A percentile compares a stretch with the other conserved stretches of the same genome.
Evolutionary conservation across 2,329 filamentous ascomycete genomes (phyloP).

Genomic region (Pseudogymnoascus sp.): DNA sequence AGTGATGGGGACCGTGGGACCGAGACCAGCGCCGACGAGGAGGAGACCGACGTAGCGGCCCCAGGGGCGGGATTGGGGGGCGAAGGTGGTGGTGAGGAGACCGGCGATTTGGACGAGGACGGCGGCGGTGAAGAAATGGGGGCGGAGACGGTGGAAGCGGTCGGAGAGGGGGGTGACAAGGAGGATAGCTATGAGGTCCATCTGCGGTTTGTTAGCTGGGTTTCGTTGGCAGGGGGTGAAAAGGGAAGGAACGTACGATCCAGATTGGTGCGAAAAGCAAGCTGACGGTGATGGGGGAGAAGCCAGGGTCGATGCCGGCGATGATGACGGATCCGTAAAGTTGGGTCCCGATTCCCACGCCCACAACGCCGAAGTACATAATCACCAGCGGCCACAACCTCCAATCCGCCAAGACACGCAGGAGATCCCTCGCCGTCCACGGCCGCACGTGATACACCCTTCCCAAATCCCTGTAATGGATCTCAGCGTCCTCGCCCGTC

Average conservation of each 20-base stretch:
- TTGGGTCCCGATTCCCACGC: conserved; percentile 84
- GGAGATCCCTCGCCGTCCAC: conserved; percentile 67
- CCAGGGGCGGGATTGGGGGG: conserved; percentile 60
- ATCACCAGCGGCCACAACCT: conserved; percentile 75
- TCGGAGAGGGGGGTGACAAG: conserved; percentile 79
- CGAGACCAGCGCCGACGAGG: conserved; percentile 82
- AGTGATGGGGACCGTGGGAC: conserved; percentile 83
- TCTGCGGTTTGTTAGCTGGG: conserved; percentile 37
- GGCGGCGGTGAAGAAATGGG: conserved; percentile 71
- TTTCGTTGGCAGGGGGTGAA: not conserved
- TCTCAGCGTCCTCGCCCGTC: conserved; percentile 64
- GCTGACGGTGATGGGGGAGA: conserved; percentile 69
- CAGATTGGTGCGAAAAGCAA: conserved; percentile 85
- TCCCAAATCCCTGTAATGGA: conserved; percentile 77
- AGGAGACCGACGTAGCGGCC: conserved; percentile 81
- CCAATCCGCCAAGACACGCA: conserved; percentile 71
- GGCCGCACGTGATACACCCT: conserved; percentile 68
- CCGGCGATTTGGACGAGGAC: conserved; percentile 74
- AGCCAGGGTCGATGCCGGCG: conserved; percentile 61
- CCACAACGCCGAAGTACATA: conserved; percentile 95
- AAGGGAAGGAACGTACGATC: conserved; percentile 57
- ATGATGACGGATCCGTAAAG: conserved; percentile 86
- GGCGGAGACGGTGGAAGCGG: conserved; percentile 72
- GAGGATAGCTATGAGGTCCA: conserved; percentile 82
- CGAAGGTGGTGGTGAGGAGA: conserved; percentile 70